Conservation (phyloP, 768 basidiomycete species). For the Boletus subcaerulescens region DNA sequence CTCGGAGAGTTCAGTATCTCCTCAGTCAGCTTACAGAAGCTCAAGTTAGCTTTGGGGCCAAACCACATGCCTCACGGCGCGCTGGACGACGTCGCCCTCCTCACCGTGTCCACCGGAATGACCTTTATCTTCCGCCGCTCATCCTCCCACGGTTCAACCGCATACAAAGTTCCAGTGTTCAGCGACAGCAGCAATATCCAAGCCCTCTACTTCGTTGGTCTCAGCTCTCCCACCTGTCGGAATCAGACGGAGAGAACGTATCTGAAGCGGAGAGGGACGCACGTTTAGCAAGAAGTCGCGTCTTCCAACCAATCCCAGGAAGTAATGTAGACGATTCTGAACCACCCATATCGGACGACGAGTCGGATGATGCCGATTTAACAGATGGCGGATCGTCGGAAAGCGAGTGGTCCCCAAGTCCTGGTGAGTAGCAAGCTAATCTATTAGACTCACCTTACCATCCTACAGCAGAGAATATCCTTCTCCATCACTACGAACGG, state of each 20-base stretch:
- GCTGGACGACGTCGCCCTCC: slow-evolving; percentile 6
- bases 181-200: slow-evolving; percentile 5
- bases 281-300: slow-evolving; percentile 65
- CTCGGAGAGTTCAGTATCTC: slow-evolving; percentile 58
- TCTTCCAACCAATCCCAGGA: slow-evolving; percentile 34
- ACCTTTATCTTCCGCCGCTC: slow-evolving; percentile 48
- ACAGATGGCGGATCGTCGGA: slow-evolving; percentile 46
- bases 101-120: slow-evolving; percentile 38
- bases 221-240: slow-evolving; percentile 39
- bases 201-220: slow-evolving; percentile 20
- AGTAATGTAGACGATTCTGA: slow-evolving; percentile 40
- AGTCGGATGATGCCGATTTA: slow-evolving; percentile 74
- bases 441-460: slow-evolving; percentile 10
- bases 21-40: slow-evolving; percentile 35
- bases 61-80: neutral
- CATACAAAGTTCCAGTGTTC: neutral
- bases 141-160: slow-evolving; percentile 27
- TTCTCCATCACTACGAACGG: slow-evolving; percentile 47
- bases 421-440: slow-evolving; percentile 11
- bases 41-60: slow-evolving; percentile 3
- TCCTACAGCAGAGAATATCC: slow-evolving; percentile 20
- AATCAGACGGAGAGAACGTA: slow-evolving; percentile 62
- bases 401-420: slow-evolving; percentile 43
- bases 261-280: slow-evolving; percentile 71
- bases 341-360: slow-evolving; percentile 61